A percentile compares a stretch with the other conserved stretches of the same genome.
phyloP scores from a whole-genome alignment of 73 alveolate genomes.

The Tetrahymena elliotti region DNA sequence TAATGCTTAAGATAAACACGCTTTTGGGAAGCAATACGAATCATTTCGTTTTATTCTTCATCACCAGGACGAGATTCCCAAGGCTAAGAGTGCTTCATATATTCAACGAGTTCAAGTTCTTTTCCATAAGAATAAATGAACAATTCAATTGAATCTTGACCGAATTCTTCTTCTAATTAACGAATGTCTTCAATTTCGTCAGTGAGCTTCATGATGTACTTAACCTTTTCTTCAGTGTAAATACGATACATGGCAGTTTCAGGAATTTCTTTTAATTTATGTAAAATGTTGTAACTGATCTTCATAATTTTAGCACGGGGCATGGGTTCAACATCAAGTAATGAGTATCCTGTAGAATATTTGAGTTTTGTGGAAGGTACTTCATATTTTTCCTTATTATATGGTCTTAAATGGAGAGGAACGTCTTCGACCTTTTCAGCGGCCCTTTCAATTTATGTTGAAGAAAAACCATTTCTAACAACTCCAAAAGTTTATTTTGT shows the following conservation, averaged over 20 bases:
- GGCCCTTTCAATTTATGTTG: not conserved
- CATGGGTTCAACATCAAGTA: slow-evolving; percentile 47
- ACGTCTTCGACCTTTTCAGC: not conserved
- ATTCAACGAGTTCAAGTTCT: slow-evolving; percentile 32
- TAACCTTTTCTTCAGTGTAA: slow-evolving; percentile 36
- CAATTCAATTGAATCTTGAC: slow-evolving; percentile 12
- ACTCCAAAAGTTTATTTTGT: not conserved
- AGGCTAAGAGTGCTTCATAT: slow-evolving; percentile 37
- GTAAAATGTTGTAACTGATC: slow-evolving; percentile 17
- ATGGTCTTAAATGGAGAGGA: slow-evolving; percentile 33
- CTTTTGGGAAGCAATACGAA: not conserved
- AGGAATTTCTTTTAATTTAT: slow-evolving; percentile 28
- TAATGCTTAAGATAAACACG: slow-evolving; percentile 1
- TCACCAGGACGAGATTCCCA: slow-evolving; percentile 35
- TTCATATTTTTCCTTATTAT: slow-evolving; percentile 37
- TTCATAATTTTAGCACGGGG: slow-evolving; percentile 44
- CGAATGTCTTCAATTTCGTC: slow-evolving; percentile 39
- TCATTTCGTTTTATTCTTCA: slow-evolving; percentile 3
- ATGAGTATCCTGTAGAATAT: slow-evolving; percentile 34
- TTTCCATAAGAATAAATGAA: slow-evolving; percentile 3
- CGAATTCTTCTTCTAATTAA: slow-evolving; percentile 34
- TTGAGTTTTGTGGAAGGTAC: slow-evolving; percentile 30
- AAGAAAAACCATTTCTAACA: not conserved
- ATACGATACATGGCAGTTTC: slow-evolving; percentile 35
- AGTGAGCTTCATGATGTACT: slow-evolving; percentile 34